These are phyloP conservation scores for Vitis rupestris DNA, from an alignment of 164 flowering plant genomes.

Conservation along the genomic window DNA sequence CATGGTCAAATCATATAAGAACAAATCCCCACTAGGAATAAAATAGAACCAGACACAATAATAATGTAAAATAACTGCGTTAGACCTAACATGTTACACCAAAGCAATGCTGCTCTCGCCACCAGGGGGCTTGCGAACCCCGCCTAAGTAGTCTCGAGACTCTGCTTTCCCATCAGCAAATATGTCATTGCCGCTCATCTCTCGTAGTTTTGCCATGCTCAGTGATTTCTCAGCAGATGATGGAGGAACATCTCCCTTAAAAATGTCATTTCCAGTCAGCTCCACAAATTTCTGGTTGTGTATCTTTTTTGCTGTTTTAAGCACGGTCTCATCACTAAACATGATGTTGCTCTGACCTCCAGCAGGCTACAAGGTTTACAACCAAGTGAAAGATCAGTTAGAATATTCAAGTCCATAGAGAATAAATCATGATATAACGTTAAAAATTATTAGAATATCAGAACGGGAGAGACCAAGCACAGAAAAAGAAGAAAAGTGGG, in stretches of 20 bases:
- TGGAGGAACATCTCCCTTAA: slow-evolving; percentile 75
- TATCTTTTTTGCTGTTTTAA: slow-evolving; percentile 83
- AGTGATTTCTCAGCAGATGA: slow-evolving; percentile 77
- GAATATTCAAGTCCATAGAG: too few species aligned
- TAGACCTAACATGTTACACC: slow-evolving; percentile 52
- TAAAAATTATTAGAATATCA: too few species aligned
- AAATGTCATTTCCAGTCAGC: slow-evolving; percentile 86
- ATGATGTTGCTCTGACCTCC: slow-evolving; percentile 52
- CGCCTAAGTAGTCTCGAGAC: slow-evolving; percentile 77
- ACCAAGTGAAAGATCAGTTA: not conserved
- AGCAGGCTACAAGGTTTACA: slow-evolving; percentile 38
- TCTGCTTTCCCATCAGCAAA: slow-evolving; percentile 87
- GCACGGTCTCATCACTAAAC: slow-evolving; percentile 51
- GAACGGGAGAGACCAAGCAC: too few species aligned
- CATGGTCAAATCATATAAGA: slow-evolving; percentile 26
- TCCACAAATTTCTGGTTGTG: slow-evolving; percentile 77
- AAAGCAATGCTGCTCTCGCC: slow-evolving; percentile 96
- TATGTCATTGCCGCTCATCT: slow-evolving; percentile 87
- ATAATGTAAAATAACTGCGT: slow-evolving; percentile 15
- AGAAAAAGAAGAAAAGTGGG: too few species aligned
- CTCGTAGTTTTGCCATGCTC: slow-evolving; percentile 79
- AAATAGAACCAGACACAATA: slow-evolving; percentile 15
- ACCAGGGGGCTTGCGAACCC: slow-evolving; percentile 98
- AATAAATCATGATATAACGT: too few species aligned
- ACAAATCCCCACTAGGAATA: slow-evolving; percentile 15